These are phyloP conservation scores for Alternaria sp. DNA, from an alignment of 2,329 filamentous ascomycete genomes.

Conservation along the genomic window DNA sequence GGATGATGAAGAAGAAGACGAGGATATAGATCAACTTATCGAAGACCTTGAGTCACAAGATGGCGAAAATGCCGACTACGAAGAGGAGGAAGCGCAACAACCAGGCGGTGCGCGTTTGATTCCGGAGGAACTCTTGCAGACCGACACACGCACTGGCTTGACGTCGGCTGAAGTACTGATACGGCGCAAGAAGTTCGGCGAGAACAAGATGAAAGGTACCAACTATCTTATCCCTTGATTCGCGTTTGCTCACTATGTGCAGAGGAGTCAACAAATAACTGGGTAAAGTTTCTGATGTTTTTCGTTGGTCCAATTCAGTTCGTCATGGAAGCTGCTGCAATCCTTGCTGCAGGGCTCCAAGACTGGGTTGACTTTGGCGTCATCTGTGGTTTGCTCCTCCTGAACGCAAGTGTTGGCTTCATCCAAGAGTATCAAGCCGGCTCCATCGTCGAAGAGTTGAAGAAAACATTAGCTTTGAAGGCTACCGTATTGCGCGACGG, in stretches of 20 bases:
- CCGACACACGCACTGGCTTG: constrained; percentile 76
- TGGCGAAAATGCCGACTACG: constrained; percentile 71
- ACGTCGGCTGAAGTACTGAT: constrained; percentile 73
- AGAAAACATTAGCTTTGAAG: constrained; percentile 89
- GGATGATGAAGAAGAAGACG: constrained; percentile 78
- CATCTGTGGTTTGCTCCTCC: constrained; percentile 81
- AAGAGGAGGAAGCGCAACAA: constrained; percentile 65
- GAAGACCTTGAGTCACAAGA: constrained; percentile 87
- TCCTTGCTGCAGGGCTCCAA: constrained; percentile 82
- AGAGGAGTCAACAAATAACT: constrained; percentile 85
- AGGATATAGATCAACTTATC: constrained; percentile 87
- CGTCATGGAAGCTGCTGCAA: constrained; percentile 86
- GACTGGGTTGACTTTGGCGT: constrained; percentile 96
- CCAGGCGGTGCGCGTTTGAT: constrained; percentile 67
- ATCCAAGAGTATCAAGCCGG: constrained; percentile 90
- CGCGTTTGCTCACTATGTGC: constrained; percentile 20
- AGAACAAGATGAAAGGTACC: constrained; percentile 80
- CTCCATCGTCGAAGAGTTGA: constrained; percentile 88
- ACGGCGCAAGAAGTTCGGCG: constrained; percentile 76
- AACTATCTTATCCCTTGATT: not conserved
- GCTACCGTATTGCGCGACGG: constrained; percentile 87
- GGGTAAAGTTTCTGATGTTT: constrained; percentile 83
- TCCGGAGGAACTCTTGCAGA: constrained; percentile 80
- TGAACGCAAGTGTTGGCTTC: constrained; percentile 88
- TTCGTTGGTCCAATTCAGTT: constrained; percentile 92